phyloP scores from a whole-genome alignment of 495 filamentous ascomycete species.

The Geopyxis carbonaria region DNA sequence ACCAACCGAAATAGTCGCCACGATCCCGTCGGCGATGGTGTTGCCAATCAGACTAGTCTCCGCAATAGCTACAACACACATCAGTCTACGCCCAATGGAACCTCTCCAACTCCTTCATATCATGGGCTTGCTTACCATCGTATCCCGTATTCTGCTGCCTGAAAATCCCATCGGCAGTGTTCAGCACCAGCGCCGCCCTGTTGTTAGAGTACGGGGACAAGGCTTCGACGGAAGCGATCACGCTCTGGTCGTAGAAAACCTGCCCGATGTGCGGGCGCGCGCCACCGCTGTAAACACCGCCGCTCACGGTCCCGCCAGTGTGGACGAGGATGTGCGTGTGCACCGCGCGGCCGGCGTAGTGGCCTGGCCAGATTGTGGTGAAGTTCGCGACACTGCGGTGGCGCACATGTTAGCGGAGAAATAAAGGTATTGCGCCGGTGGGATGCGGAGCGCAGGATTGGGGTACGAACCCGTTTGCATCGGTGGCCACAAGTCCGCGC shows the following conservation, averaged over 20 bases:
- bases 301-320: slow-evolving; percentile 28
- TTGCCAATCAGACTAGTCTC: too few relatives aligned
- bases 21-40: neutral
- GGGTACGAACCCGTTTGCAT: slow-evolving; percentile 35
- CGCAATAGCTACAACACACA: too few relatives aligned
- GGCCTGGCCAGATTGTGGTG: slow-evolving; percentile 36
- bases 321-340: slow-evolving; percentile 41
- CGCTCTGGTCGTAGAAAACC: slow-evolving; percentile 45
- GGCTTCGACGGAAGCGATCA: slow-evolving; percentile 36
- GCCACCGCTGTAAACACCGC: slow-evolving; percentile 31
- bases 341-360: slow-evolving; percentile 38
- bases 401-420: too few relatives aligned
- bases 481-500: slow-evolving; percentile 25
- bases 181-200: neutral
- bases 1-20: slow-evolving; percentile 12
- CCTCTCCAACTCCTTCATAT: slow-evolving; percentile 1
- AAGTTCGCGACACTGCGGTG: slow-evolving; percentile 35
- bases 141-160: neutral
- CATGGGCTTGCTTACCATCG: slow-evolving; percentile 4
- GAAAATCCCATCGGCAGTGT: neutral
- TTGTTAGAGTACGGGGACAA: neutral
- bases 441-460: too few relatives aligned
- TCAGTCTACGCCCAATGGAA: too few relatives aligned
- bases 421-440: too few relatives aligned
- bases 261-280: slow-evolving; percentile 41